A percentile compares a stretch with the other conserved stretches of the same genome.
Evolutionary conservation across 176 grass and related monocot genomes (phyloP).

Genomic region (Sorghum bicolor): Sorghum_bicolor_NCBIv3 NC_012871.2:67412001-67412500

Average conservation of each 20-base stretch:
- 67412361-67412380: not conserved
- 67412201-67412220: not conserved
- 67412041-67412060: not conserved
- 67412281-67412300: not conserved
- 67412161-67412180: not conserved
- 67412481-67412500: not conserved
- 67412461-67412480: not conserved
- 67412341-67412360: too few species aligned
- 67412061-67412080: not conserved
- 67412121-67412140: not conserved
- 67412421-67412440: not conserved
- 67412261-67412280: not conserved
- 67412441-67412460: not conserved
- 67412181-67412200: not conserved
- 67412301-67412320: not conserved
- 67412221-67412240: not conserved
- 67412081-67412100: not conserved
- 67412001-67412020: not conserved
- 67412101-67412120: not conserved
- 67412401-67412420: not conserved
- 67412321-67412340: slow-evolving; percentile 24
- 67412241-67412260: slow-evolving; percentile 6
- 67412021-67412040: not conserved
- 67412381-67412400: not conserved
- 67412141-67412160: not conserved